Evolutionary conservation across 2,329 filamentous ascomycete genomes (phyloP), one percentile per base, ranked within the genome.

Genomic region (Cladosporium sp.): DNA sequence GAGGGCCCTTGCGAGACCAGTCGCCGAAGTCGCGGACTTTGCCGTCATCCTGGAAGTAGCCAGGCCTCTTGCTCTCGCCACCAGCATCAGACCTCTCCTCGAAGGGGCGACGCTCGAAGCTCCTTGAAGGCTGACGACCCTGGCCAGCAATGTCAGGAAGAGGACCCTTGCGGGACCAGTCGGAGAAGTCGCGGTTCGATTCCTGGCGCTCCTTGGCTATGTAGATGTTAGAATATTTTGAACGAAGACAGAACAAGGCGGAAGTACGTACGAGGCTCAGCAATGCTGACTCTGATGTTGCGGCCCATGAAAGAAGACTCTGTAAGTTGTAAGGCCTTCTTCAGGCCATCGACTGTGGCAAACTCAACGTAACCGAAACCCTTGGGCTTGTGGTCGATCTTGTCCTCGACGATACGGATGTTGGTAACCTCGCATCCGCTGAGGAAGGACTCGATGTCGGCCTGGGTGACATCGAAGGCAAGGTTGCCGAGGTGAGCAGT

Each of bases 331-430:
- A 99, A 83, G 57, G 94, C 94, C 76, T 91, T 88, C 80, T 96
- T 95, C 69, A 99, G 80, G 59, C 93, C 93, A 50, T 97, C 93
- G 44, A 94, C 78, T 52, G 85, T 87, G 64, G 82, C 85, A 70
- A 99, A 99, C 75, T 99, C 94, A 64, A 96, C 93, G 73, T 99
- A 99, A 61, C 93, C 94, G 69, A 99, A 99, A 49, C 94, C 94
- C 80, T 99, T 99, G 64, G 94, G 94, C 70, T 92, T 91, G 75
- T 88, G 86, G 71, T 94, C 89, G 73, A 96, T 82, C 71, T 93
- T 94, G 76, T 99, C 95, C 78, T 97, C 93, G 63, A 99, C 96
- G 68, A 99, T 91, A 69, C 94, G 90, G 64, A 99, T 91, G 72
- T 86, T 97, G 64, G 89, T 89, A 66, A 97, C 87, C 63, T 91